Evolutionary conservation across 331 rosid genomes (phyloP), one percentile per base, ranked within the genome.

Genomic region (Dryas integrifolia): DNA sequence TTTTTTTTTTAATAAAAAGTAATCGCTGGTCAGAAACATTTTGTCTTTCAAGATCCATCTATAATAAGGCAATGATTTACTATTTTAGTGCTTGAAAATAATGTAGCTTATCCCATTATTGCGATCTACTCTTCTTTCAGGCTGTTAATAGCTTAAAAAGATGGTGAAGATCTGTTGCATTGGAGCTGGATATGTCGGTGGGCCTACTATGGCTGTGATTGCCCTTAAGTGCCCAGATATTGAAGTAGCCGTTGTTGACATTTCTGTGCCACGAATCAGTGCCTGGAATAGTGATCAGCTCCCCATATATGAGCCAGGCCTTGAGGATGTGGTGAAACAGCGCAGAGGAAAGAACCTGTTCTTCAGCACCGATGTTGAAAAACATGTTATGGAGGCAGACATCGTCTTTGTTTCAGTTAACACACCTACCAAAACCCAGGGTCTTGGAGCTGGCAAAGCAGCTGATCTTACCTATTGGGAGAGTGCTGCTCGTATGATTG

Each of bases 161-260:
- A 92, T 92, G 98, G 98, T 92, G 86, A 92, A 90, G 88, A 90
- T 92, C 81, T 92, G 98, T 63, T 92, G 98, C 82, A 90, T 92
- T 75, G 98, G 98, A 44, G 98, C 98, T 38, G 98, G 98, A 41
- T 92, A 92, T 71, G 98, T 92, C 0, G 98, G 98, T 55, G 98
- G 98, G n/a, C 98, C 98, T 38, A 92, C 98, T 77, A 90, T 92
- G 98, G 98, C 98, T n/a, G 96, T 92, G 79, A 92, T 92, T 80
- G 97, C 98, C 38, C 69, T 88, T 11, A 92, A 92, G 83, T 92
- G 98, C 84, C 98, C 98, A 2, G 85, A 82, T 71, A 81, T 90
- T 9, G 89, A 88, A 80, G 98, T 92, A 15, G 90, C 84, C 0
- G 98, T 92, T 57, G 98, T 92, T 9, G 98, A 92, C 64, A 92